phyloP scores from a whole-genome alignment of 2,329 filamentous ascomycete species.

The Clarireedia hainanense region DNA sequence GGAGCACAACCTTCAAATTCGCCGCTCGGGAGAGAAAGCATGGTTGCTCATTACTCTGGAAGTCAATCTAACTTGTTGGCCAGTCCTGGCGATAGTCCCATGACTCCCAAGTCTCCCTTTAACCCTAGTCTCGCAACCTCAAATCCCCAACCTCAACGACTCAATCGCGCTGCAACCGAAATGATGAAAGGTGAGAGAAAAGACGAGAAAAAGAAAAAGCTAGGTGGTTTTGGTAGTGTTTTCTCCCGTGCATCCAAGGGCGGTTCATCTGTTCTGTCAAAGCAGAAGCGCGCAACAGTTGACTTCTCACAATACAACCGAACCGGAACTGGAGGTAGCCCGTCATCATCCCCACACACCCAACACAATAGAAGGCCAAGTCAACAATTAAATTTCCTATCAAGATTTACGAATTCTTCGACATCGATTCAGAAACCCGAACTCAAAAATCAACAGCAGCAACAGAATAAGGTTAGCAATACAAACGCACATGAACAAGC shows the following conservation, averaged over 20 bases:
- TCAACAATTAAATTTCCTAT: constrained; percentile 7
- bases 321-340: neutral
- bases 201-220: neutral
- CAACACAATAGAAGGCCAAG: neutral
- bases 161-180: neutral
- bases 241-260: constrained; percentile 1
- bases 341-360: neutral
- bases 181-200: neutral
- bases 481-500: constrained; percentile 3
- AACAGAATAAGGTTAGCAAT: neutral
- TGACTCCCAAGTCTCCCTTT: neutral
- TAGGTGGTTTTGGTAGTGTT: neutral
- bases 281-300: constrained; percentile 2
- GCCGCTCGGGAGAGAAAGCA: constrained; percentile 23
- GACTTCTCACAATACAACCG: neutral
- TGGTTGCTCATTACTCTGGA: constrained; percentile 23
- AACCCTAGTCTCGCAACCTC: neutral
- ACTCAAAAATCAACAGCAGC: neutral
- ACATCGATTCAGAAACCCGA: constrained; percentile 1
- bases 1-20: neutral
- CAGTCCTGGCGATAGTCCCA: neutral
- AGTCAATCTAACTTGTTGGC: constrained; percentile 22
- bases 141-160: neutral
- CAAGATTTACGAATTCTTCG: constrained; percentile 1
- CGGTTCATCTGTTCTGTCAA: neutral